Base-by-base conservation (phyloP, 768 basidiomycete species). In the Plicaturopsis crispa region DNA sequence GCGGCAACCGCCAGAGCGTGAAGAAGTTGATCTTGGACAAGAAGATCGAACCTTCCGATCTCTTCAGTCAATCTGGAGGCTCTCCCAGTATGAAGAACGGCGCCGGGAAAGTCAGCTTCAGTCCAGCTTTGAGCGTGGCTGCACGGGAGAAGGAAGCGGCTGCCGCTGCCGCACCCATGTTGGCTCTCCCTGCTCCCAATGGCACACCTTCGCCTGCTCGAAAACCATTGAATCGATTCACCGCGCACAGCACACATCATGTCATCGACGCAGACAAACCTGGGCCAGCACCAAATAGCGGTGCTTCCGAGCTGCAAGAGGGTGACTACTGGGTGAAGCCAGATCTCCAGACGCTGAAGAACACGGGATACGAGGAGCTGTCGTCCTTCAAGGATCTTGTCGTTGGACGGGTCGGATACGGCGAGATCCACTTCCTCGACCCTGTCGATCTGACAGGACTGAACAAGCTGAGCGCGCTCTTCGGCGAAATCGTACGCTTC, bases 291-390 rank as follows among this genome's bases (percentile, higher is more conserved):
- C 26, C 26, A 28, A 14, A 28, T 28, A 14, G 26, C 26, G 26
- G 14, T 8, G 14, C 8, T 14, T 59, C 59, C 13, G 67, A 74
- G 36, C 70, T 77, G 12, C 73, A 80, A 43, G 79, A 91, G 44
- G 96, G 93, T 30, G 89, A 96, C 43, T 99, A 98, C 63, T 97
- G 80, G 73, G 78, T 84, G 40, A 80, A 80, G 46, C 96, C 96
- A 10, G 75, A 80, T 38, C 61, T 97, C 41, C 63, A 72, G 23
- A 73, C 72, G 22, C 75, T 98, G 45, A 78, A 80, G 51, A 74
- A 77, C 40, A 66, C 73, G 18, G 75, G 85, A 14, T 78, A 83
- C 52, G 75, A 81, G 46, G 78, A 89, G 39, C 65, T 98, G 18
- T 75, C 76, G 5, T 62, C 79, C 13, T 80, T 92, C 52, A 63